These are phyloP conservation scores for Xylariaceae sp. DNA, from an alignment of 2,329 filamentous ascomycete species.

Conservation along the genomic window DNA sequence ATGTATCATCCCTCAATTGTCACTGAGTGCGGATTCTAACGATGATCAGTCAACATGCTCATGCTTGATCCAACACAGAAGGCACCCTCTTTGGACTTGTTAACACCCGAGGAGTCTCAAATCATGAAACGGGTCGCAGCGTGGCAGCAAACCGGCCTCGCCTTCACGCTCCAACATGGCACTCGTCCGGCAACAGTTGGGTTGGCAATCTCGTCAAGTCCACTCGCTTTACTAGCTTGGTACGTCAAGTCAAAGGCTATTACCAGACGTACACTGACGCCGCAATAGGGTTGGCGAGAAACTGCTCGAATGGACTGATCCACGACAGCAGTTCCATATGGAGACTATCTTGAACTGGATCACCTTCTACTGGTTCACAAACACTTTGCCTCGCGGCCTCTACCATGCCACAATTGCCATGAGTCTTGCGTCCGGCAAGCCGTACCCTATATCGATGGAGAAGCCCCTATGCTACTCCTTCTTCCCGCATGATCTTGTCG, in stretches of 20 bases:
- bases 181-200: constrained; percentile 9
- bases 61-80: neutral
- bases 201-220: constrained; percentile 5
- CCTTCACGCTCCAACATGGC: constrained; percentile 8
- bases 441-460: neutral
- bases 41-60: neutral
- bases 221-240: constrained; percentile 9
- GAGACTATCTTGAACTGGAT: constrained; percentile 7
- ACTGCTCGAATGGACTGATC: constrained; percentile 11
- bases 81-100: neutral
- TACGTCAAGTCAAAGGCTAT: neutral
- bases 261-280: neutral
- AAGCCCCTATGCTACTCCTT: neutral
- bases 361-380: constrained; percentile 9
- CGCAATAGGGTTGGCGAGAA: constrained; percentile 7
- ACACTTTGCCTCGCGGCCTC: constrained; percentile 6
- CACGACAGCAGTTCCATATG: neutral
- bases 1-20: neutral
- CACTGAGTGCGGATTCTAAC: neutral
- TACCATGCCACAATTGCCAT: neutral
- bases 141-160: neutral
- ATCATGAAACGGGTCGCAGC: neutral
- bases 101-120: neutral
- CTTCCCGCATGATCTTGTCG: neutral
- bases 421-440: neutral